A percentile compares a stretch with the other conserved stretches of the same genome.
Evolutionary conservation across 2,329 filamentous ascomycete genomes (phyloP).

Genomic region (Colletotrichum neosansevieriae): DNA sequence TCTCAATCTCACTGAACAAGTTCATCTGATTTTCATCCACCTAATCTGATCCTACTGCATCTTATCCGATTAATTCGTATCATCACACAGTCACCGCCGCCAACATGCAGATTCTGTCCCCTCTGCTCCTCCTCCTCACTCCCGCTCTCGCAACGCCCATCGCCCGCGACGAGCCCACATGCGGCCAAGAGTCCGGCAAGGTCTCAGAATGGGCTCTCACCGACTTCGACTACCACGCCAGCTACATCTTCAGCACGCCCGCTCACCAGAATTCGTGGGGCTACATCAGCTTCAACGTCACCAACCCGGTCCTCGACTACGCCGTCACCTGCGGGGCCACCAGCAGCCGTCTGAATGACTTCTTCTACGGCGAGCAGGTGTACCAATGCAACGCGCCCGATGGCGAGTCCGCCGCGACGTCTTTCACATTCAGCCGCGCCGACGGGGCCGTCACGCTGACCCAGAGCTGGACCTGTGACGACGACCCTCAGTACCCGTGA

Average conservation of each 20-base stretch:
- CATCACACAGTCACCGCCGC: not conserved
- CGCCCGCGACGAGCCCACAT: slow-evolving; percentile 16
- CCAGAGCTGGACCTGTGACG: slow-evolving; percentile 63
- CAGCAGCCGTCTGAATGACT: slow-evolving; percentile 59
- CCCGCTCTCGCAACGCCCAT: slow-evolving; percentile 34
- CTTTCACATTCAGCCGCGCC: slow-evolving; percentile 58
- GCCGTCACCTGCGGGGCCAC: slow-evolving; percentile 53
- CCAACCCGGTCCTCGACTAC: slow-evolving; percentile 57
- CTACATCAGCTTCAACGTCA: slow-evolving; percentile 61
- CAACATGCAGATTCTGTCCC: slow-evolving; percentile 21
- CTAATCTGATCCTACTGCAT: not conserved
- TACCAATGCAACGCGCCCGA: slow-evolving; percentile 58
- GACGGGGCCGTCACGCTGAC: slow-evolving; percentile 54
- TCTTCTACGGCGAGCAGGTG: slow-evolving; percentile 61
- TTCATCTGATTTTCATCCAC: not conserved
- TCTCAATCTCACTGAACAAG: not conserved
- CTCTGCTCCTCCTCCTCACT: slow-evolving; percentile 32
- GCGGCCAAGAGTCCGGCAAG: slow-evolving; percentile 39
- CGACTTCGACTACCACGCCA: slow-evolving; percentile 62
- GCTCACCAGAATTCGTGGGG: slow-evolving; percentile 64
- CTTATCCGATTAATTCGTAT: not conserved
- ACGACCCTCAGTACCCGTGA: slow-evolving; percentile 48
- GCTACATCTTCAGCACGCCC: slow-evolving; percentile 62
- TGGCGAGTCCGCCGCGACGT: slow-evolving; percentile 48
- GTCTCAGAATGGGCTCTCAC: slow-evolving; percentile 54